Base-by-base conservation (phyloP, 2,329 filamentous ascomycete genomes). In the Neurospora crassa region DNA sequence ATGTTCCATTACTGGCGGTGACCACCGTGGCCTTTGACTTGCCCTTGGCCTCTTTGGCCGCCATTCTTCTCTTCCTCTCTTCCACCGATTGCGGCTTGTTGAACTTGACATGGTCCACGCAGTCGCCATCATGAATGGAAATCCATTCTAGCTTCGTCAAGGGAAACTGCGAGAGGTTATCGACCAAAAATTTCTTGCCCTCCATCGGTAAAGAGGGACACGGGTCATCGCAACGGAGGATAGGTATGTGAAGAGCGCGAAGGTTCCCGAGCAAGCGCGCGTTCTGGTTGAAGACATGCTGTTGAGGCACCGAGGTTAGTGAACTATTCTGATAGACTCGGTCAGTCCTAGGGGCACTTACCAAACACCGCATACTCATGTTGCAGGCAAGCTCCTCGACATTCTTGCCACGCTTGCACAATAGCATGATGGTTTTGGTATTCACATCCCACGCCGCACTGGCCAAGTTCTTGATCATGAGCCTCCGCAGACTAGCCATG, bases 401-500 rank as follows among this genome's bases (percentile, higher is more conserved):
- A 16, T 79, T 75, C 67, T 78, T 80, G 1, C 86, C 88, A 34
- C 80, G 82, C 5, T 78, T 81, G 75, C 87, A 88, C 5, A 90
- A 81, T n/a, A 88, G 78, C 70, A 84, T 79, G 71, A 87, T 83
- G 0, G 86, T 84, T 77, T 85, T 87, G 67, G 85, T 82, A 71
- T 90, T 84, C 5, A 85, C 74, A 76, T 90, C 88, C 89, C 89
- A 91, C 6, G 80, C 79, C 7, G 79, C 77, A 67, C 83, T 82
- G 24, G 79, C 77, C 68, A 88, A 83, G 74, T 90, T 89, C 76
- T 87, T 87, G 74, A 91, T 85, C 83, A 90, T 86, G 20, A 91
- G 78, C 12, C 86, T 82, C 76, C 83, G 85, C 20, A 91, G 78
- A 0, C 82, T 84, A 12, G 76, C 75, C 70, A 87, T 82, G 76